Evolutionary conservation across 225 moss, liverwort and hornwort genomes (phyloP), one percentile per base, ranked within the genome.

Genomic region (Polytrichum formosum): DNA sequence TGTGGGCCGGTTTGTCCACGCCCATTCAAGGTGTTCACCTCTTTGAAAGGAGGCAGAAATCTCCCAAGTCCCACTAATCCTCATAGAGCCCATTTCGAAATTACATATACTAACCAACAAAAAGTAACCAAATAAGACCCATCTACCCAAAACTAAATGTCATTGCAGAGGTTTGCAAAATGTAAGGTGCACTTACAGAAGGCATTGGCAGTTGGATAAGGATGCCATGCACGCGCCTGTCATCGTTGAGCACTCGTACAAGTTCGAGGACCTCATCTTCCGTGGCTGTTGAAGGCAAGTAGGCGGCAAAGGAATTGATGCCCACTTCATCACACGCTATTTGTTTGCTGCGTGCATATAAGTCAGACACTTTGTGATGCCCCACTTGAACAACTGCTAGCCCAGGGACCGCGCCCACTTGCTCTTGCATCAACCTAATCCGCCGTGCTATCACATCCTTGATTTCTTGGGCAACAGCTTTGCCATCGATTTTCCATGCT

Each of bases 141-240:
- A 46, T 46, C 46, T 46, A 13, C 46, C 46, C 13, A 46, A 10
- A 46, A 46, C 46, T 3, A 1, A 46, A 46, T 13, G 21, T 8
- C 58, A 58, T 58, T 20, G 23, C 58, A 23, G 58, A 21, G 58
- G 7, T 6, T 58, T 46, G 13, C 29, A 23, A 56, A 19, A 1
- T 9, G 18, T 31, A 22, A 60, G 63, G 19, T 65, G 77, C 23
- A 53, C 77, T 81, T 77, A 95, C 95, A 53, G 70, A 67, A 5
- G 96, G 96, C 67, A 97, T 76, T 35, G 96, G 96, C 63, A 97
- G 88, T 71, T 97, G 96, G 59, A 97, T 90, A 61, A 97, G 90
- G 69, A 97, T 88, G 70, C 96, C 96, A 73, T 93, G 91, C 67
- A 97, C 89, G 61, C 78, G 82, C 28, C 73, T 55, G 69, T 93